phyloP scores from a whole-genome alignment of 495 filamentous ascomycete genomes.

The Xanthoparmelia taractica region DNA sequence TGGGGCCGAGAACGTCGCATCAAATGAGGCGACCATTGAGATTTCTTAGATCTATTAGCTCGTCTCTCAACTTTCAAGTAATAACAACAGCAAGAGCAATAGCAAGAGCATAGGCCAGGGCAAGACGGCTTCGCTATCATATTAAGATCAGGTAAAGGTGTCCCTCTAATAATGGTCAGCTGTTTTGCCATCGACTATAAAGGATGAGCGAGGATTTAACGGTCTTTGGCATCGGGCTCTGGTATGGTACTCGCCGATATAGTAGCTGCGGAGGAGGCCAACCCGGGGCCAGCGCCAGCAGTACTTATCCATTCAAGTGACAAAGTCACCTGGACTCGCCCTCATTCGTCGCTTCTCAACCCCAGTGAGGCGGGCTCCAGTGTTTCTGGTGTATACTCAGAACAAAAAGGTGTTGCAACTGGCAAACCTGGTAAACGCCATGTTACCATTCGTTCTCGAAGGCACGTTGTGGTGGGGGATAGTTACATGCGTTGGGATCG shows the following conservation, averaged over 20 bases:
- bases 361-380: conserved; percentile 13
- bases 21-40: conserved; percentile 14
- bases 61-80: conserved; percentile 1
- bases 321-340: conserved; percentile 11
- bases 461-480: conserved; percentile 16
- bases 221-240: conserved; percentile 8
- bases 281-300: conserved; percentile 12
- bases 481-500: conserved; percentile 17
- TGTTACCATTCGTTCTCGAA: conserved; percentile 22
- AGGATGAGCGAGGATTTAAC: not conserved
- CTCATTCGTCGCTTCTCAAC: conserved; percentile 17
- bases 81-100: not conserved
- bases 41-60: conserved; percentile 1
- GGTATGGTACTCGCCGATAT: conserved; percentile 9
- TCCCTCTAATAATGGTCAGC: not conserved
- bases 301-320: conserved; percentile 20
- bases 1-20: conserved; percentile 17
- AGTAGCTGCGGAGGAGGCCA: conserved; percentile 10
- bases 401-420: conserved; percentile 6
- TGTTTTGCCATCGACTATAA: not conserved
- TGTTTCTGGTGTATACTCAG: not conserved
- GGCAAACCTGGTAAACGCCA: conserved; percentile 20
- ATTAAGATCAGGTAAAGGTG: conserved; percentile 1
- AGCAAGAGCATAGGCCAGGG: conserved; percentile 1
- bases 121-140: conserved; percentile 4